These are phyloP conservation scores for Herpetomonas muscarum DNA, from an alignment of 208 protist species.

Conservation along the genomic window DNA sequence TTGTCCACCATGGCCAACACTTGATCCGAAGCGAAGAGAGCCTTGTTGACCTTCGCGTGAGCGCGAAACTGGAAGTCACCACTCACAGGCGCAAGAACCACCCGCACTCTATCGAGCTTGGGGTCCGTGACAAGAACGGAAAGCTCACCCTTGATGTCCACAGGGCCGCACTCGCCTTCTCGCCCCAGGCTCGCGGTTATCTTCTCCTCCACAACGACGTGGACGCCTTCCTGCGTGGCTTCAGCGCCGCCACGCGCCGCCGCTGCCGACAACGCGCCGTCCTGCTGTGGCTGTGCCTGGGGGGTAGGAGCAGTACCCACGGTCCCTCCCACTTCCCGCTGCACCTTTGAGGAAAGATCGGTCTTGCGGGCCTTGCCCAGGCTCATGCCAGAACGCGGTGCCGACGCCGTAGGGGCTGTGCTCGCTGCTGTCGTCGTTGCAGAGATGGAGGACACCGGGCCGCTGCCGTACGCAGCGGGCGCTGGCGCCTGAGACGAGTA, in stretches of 20 bases:
- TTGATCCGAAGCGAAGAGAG: slow-evolving; percentile 66
- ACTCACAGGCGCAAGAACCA: slow-evolving; percentile 48
- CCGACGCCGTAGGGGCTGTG: slow-evolving; percentile 10
- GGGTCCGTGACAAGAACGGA: slow-evolving; percentile 69
- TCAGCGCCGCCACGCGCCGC: not conserved
- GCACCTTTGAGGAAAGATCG: slow-evolving; percentile 71
- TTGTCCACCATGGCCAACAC: slow-evolving; percentile 75
- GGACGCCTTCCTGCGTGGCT: slow-evolving; percentile 27
- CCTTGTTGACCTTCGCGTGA: slow-evolving; percentile 83
- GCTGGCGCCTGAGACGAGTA: slow-evolving; percentile 3
- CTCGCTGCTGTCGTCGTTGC: not conserved
- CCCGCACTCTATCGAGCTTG: slow-evolving; percentile 41
- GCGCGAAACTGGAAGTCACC: slow-evolving; percentile 73
- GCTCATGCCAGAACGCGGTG: slow-evolving; percentile 50
- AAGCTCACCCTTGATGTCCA: slow-evolving; percentile 76
- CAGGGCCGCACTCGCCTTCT: slow-evolving; percentile 40
- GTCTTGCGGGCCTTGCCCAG: slow-evolving; percentile 65
- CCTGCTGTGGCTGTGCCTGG: not conserved
- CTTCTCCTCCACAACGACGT: slow-evolving; percentile 63
- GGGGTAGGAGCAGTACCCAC: not conserved
- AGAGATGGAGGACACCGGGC: slow-evolving; percentile 2
- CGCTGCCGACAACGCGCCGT: not conserved
- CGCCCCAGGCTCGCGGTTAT: slow-evolving; percentile 51
- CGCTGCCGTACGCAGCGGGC: slow-evolving; percentile 1
- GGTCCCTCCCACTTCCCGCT: slow-evolving; percentile 55